Evolutionary conservation across 108 stramenopile genomes (phyloP).

Genomic region (Seminavis robusta): DNA sequence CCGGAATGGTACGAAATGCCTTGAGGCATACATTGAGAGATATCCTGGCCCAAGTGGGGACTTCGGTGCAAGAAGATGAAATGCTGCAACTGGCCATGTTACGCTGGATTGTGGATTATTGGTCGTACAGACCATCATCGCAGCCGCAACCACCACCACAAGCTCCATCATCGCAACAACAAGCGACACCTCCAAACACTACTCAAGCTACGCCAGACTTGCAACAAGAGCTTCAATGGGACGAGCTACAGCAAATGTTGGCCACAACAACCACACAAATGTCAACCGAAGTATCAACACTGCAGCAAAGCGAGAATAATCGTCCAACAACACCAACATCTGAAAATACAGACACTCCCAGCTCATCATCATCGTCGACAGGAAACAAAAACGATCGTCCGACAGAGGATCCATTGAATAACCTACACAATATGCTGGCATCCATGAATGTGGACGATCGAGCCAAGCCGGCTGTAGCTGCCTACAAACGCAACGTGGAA

Average conservation of each 20-base stretch:
- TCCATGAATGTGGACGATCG: slow-evolving; percentile 36
- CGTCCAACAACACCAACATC: too few relatives aligned
- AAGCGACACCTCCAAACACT: not conserved
- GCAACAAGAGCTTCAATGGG: slow-evolving; percentile 25
- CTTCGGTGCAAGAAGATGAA: slow-evolving; percentile 33
- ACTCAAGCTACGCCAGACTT: not conserved
- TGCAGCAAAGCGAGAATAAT: too few relatives aligned
- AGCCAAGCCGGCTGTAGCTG: slow-evolving; percentile 38
- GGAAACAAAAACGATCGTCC: too few relatives aligned
- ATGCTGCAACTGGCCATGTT: slow-evolving; percentile 46
- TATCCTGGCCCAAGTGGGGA: slow-evolving; percentile 23
- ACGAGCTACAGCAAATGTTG: slow-evolving; percentile 42
- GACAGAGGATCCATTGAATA: slow-evolving; percentile 4
- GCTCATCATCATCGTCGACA: too few relatives aligned
- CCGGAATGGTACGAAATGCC: slow-evolving; percentile 19
- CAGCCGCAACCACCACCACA: not conserved
- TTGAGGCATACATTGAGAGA: slow-evolving; percentile 35
- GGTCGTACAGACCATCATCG: slow-evolving; percentile 18
- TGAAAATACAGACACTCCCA: too few relatives aligned
- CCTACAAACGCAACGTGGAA: slow-evolving; percentile 36
- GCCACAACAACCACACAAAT: slow-evolving; percentile 41
- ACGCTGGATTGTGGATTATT: slow-evolving; percentile 49
- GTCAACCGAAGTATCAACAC: slow-evolving; percentile 38
- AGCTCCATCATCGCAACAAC: not conserved
- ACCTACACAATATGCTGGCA: slow-evolving; percentile 25